A percentile compares a stretch with the other conserved stretches of the same genome.
Evolutionary conservation across 768 basidiomycete species (phyloP).

Genomic region (Sarcodon aspratus): DNA sequence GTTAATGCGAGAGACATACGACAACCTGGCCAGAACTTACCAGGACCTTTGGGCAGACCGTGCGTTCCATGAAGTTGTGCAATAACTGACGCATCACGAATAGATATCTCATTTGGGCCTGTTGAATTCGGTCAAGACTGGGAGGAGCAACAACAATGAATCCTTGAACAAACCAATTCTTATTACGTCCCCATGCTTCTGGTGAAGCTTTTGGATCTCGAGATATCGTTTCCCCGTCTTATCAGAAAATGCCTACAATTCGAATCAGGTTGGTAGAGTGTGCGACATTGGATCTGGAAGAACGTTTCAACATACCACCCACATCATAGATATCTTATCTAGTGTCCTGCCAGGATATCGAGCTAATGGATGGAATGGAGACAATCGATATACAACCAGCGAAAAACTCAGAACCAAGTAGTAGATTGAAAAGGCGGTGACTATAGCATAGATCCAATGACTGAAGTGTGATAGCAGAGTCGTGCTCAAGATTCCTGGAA

Average conservation of each 20-base stretch:
- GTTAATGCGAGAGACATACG: not conserved
- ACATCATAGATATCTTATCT: no score
- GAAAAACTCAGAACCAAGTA: not conserved
- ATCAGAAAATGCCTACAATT: not conserved
- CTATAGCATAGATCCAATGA: not conserved
- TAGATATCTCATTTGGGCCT: slow-evolving; percentile 53
- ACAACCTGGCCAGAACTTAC: slow-evolving; percentile 17
- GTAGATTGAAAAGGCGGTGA: not conserved
- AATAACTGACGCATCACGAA: slow-evolving; percentile 33
- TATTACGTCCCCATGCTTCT: slow-evolving; percentile 13
- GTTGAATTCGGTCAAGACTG: not conserved
- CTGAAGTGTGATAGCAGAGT: not conserved
- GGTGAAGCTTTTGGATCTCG: slow-evolving; percentile 8
- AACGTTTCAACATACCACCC: no score
- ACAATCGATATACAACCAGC: slow-evolving; percentile 8
- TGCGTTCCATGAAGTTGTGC: slow-evolving; percentile 33
- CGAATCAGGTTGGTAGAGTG: no score
- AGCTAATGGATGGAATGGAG: slow-evolving; percentile 12
- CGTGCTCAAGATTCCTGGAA: not conserved
- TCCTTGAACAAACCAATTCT: slow-evolving; percentile 9
- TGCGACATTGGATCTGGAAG: no score
- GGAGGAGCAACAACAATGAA: not conserved
- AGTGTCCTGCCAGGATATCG: slow-evolving; percentile 9
- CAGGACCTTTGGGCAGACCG: slow-evolving; percentile 47
- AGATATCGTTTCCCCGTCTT: slow-evolving; percentile 8